Percentiles rank a stretch among this genome's conserved stretches.
Evolutionary conservation across 2,329 filamentous ascomycete species (phyloP).

Genomic region (Gaeumannomyces tritici): DNA sequence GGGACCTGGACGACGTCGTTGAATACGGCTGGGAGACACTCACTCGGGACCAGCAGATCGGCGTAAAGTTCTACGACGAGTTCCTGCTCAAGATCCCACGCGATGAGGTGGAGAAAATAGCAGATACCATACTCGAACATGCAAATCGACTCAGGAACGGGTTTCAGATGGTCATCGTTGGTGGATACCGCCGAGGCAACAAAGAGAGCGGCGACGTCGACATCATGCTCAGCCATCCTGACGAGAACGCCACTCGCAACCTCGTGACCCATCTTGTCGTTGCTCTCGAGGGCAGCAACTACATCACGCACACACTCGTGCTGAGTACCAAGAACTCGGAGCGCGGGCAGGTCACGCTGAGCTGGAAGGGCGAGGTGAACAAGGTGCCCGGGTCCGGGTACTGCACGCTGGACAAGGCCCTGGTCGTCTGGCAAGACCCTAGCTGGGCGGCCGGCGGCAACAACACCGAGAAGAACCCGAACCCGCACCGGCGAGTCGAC

Average conservation of each 20-base stretch:
- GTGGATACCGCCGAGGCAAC: constrained; percentile 76
- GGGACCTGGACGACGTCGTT: constrained; percentile 75
- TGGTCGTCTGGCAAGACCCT: constrained; percentile 82
- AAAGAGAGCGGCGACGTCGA: constrained; percentile 71
- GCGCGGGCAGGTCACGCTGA: constrained; percentile 54
- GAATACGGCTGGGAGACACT: constrained; percentile 71
- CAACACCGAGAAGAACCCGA: constrained; percentile 47
- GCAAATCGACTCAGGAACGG: constrained; percentile 52
- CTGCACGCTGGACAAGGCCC: constrained; percentile 81
- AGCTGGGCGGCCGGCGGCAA: constrained; percentile 21
- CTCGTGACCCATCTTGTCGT: constrained; percentile 64
- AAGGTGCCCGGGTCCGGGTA: constrained; percentile 51
- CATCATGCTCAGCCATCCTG: constrained; percentile 70
- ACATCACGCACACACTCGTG: constrained; percentile 74
- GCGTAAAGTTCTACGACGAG: constrained; percentile 88
- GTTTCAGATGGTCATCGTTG: constrained; percentile 55
- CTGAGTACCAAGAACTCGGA: constrained; percentile 62
- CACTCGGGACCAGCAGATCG: constrained; percentile 80
- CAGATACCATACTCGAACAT: constrained; percentile 50
- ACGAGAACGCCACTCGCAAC: constrained; percentile 56
- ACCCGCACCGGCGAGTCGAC: constrained; percentile 76
- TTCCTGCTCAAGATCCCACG: constrained; percentile 64
- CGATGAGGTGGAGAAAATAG: constrained; percentile 63
- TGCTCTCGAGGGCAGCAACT: constrained; percentile 56
- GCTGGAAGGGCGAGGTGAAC: constrained; percentile 36